phyloP scores from a whole-genome alignment of 2,329 filamentous ascomycete genomes.

The Hymenoscyphus infarciens region DNA sequence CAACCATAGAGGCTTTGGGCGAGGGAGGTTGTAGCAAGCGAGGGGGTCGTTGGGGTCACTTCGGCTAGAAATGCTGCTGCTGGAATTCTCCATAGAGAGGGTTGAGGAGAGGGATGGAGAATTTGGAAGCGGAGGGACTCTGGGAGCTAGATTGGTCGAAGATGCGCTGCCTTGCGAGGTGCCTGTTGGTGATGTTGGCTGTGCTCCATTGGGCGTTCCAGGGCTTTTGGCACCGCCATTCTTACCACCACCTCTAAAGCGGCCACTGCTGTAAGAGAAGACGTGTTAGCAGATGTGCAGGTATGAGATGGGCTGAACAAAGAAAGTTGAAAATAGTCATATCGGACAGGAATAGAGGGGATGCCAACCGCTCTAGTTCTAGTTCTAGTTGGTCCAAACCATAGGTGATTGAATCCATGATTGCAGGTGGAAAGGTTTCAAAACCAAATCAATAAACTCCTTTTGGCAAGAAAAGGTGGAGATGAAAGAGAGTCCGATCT shows the following conservation, averaged over 20 bases:
- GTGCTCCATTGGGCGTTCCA: constrained; percentile 43
- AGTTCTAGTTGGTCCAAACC: background rate
- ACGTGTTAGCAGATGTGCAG: constrained; percentile 26
- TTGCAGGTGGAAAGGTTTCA: background rate
- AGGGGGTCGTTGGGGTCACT: constrained; percentile 56
- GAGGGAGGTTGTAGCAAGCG: constrained; percentile 60
- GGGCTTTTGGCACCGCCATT: constrained; percentile 53
- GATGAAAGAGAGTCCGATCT: background rate
- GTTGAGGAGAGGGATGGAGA: constrained; percentile 63
- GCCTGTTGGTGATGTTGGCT: constrained; percentile 45
- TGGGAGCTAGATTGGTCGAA: constrained; percentile 51
- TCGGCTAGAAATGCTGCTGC: constrained; percentile 19
- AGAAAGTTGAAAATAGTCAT: background rate
- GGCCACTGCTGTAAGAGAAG: constrained; percentile 47
- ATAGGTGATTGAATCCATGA: background rate
- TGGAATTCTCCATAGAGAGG: constrained; percentile 62
- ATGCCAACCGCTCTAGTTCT: background rate
- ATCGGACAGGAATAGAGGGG: background rate
- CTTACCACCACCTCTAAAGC: constrained; percentile 53
- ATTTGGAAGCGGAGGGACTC: constrained; percentile 58
- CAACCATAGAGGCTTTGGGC: constrained; percentile 69
- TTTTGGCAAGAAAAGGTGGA: background rate
- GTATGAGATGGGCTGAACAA: background rate
- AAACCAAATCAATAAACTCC: constrained; percentile 1
- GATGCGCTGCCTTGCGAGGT: constrained; percentile 47